Percentiles rank a stretch among this genome's conserved stretches.
These are phyloP conservation scores for Pisolithus orientalis DNA, from an alignment of 768 basidiomycete genomes.

Conservation along the genomic window DNA sequence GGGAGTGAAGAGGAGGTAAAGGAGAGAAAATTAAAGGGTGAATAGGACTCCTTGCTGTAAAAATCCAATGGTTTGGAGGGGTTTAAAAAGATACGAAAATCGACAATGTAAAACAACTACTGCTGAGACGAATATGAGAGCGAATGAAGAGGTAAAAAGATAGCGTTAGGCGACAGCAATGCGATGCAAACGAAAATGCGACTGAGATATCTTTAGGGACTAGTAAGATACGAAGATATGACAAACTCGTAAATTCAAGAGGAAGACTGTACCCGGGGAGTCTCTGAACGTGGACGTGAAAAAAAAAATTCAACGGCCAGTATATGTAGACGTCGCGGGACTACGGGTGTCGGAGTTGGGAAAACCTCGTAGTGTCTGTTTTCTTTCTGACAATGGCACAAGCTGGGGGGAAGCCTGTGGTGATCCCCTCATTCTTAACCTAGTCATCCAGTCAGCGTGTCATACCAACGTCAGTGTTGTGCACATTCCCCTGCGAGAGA, in stretches of 20 bases:
- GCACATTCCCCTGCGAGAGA: no score
- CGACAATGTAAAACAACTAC: constrained; percentile 20
- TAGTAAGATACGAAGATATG: constrained; percentile 24
- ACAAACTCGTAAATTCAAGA: not conserved
- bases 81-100: constrained; percentile 19
- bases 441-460: no score
- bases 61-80: constrained; percentile 12
- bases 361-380: constrained; percentile 8
- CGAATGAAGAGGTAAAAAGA: constrained; percentile 14
- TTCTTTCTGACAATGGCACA: no score
- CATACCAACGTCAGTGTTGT: no score
- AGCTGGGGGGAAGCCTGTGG: no score
- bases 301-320: constrained; percentile 19
- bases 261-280: not conserved
- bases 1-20: not conserved
- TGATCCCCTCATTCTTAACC: no score
- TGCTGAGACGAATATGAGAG: constrained; percentile 25
- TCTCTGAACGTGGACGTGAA: constrained; percentile 5
- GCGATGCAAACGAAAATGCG: constrained; percentile 25
- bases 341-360: constrained; percentile 27
- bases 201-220: constrained; percentile 25
- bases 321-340: constrained; percentile 25
- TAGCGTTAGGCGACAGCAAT: constrained; percentile 26
- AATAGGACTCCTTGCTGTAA: constrained; percentile 25
- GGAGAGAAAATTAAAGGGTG: constrained; percentile 7